phyloP scores from a whole-genome alignment of 257 asterid genomes.

The Solanum tacnaense region DNA sequence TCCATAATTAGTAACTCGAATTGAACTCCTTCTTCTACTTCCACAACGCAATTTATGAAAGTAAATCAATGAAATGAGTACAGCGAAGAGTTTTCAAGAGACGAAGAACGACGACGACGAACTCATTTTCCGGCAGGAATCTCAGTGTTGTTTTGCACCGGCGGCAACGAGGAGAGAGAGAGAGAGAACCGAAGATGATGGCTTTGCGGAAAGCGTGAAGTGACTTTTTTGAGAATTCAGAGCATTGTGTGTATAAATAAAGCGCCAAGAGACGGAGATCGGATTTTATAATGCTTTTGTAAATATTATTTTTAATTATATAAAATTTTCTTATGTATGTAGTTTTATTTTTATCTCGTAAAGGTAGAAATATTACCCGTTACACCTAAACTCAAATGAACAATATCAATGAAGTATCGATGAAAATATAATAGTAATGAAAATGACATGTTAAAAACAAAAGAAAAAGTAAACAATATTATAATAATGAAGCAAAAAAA shows the following conservation, averaged over 20 bases:
- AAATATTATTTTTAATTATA: background rate
- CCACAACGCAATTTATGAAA: background rate
- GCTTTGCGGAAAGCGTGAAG: background rate
- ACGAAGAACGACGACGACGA: background rate
- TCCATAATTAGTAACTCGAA: constrained; percentile 31
- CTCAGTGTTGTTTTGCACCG: background rate
- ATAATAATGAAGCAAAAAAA: background rate
- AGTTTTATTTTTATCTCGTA: background rate
- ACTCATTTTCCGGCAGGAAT: background rate
- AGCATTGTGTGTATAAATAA: background rate
- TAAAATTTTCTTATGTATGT: background rate
- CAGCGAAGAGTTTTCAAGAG: background rate
- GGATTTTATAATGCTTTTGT: background rate
- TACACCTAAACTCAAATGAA: background rate
- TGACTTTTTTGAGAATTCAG: background rate
- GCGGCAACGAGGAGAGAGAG: background rate
- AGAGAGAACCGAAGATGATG: background rate
- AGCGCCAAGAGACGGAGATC: background rate
- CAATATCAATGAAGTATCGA: too few relatives aligned
- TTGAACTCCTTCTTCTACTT: background rate
- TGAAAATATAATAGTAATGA: background rate
- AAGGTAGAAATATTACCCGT: too few relatives aligned
- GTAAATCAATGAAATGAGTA: background rate
- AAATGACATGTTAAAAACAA: background rate
- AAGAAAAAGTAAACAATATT: background rate